These are phyloP conservation scores for Suillus ampliporus DNA, from an alignment of 768 basidiomycete species.

Conservation along the genomic window DNA sequence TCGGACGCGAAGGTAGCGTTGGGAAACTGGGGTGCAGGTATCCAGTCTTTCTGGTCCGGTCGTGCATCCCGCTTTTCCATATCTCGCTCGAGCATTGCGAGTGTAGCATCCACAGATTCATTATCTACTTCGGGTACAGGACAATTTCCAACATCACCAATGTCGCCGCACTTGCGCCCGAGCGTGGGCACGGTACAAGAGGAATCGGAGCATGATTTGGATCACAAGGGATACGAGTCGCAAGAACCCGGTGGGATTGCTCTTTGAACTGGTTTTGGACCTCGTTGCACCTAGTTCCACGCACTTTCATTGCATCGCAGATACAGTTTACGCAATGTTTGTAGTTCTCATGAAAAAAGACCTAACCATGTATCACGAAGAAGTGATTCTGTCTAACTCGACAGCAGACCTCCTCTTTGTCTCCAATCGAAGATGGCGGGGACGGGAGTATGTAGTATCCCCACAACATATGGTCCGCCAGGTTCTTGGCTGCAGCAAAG, in stretches of 20 bases:
- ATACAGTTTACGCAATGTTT: slow-evolving; percentile 11
- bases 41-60: slow-evolving; percentile 54
- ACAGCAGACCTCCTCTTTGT: background rate
- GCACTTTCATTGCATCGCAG: slow-evolving; percentile 9
- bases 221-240: slow-evolving; percentile 18
- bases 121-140: slow-evolving; percentile 16
- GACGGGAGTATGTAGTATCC: too few species aligned
- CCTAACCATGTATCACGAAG: background rate
- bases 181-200: slow-evolving; percentile 34
- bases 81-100: slow-evolving; percentile 34
- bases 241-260: slow-evolving; percentile 36
- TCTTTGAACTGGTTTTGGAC: slow-evolving; percentile 24
- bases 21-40: slow-evolving; percentile 48
- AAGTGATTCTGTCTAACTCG: background rate
- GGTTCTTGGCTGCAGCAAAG: background rate
- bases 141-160: slow-evolving; percentile 15
- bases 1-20: slow-evolving; percentile 41
- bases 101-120: slow-evolving; percentile 31
- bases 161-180: slow-evolving; percentile 18
- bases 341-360: background rate
- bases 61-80: slow-evolving; percentile 46
- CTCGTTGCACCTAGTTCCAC: background rate
- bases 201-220: slow-evolving; percentile 26
- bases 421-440: background rate
- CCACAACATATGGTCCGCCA: background rate